Evolutionary conservation across 208 protist species (phyloP).

Genomic region (Trypanosomatidae sp.): DNA sequence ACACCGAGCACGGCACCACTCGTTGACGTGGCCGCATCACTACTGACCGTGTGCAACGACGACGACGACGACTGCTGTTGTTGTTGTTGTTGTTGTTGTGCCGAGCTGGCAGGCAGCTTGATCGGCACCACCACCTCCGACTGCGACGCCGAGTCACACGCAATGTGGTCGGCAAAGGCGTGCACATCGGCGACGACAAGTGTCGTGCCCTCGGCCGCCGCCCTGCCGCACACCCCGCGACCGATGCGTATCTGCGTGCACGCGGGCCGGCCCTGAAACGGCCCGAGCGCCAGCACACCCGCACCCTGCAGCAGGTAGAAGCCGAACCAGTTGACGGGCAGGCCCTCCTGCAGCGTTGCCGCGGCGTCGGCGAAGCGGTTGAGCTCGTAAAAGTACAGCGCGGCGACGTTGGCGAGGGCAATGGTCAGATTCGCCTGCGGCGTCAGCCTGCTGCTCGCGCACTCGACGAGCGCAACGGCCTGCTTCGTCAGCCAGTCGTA

Average conservation of each 20-base stretch:
- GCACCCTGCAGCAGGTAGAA: conserved; percentile 83
- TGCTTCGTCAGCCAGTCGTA: conserved; percentile 48
- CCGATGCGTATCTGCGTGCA: conserved; percentile 82
- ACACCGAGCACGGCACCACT: conserved; percentile 49
- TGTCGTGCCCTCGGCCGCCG: conserved; percentile 23
- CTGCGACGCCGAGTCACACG: conserved; percentile 81
- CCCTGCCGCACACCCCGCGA: conserved; percentile 82
- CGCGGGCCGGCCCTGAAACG: conserved; percentile 89
- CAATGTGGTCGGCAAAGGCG: conserved; percentile 90
- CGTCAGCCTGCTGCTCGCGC: conserved; percentile 25
- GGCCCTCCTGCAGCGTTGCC: conserved; percentile 25
- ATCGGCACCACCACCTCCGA: conserved; percentile 90
- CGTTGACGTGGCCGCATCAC: no score
- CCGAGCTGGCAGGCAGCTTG: conserved; percentile 15
- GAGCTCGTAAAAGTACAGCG: conserved; percentile 73
- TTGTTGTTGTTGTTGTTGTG: no score
- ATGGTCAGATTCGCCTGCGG: conserved; percentile 49
- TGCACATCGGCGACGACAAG: conserved; percentile 81
- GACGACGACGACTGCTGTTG: no score
- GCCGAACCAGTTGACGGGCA: conserved; percentile 85
- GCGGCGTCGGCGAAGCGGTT: conserved; percentile 29
- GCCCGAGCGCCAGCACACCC: conserved; percentile 77
- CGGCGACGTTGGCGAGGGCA: conserved; percentile 57
- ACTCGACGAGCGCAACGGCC: conserved; percentile 21
- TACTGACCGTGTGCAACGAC: no score